Percentiles rank a stretch among this genome's conserved stretches.
phyloP scores from a whole-genome alignment of 106 monocot genomes.

The Dendrobium catenatum region DNA sequence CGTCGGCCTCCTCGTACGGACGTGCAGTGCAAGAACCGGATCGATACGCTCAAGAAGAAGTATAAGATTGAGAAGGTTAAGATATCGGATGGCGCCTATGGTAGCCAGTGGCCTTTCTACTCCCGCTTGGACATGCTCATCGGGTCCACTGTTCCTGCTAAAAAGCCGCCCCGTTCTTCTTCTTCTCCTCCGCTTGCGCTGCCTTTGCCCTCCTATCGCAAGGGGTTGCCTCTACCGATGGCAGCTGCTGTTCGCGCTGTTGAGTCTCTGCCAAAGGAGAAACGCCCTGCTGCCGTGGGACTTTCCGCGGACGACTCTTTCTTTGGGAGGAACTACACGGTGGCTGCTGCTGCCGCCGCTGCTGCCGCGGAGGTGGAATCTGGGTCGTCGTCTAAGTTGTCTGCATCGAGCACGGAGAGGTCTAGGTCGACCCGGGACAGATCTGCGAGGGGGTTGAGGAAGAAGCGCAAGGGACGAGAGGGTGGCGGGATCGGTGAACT shows the following conservation, averaged over 20 bases:
- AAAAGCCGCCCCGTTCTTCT: background rate
- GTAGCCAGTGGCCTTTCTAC: conserved; percentile 63
- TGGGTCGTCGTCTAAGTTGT: conserved; percentile 23
- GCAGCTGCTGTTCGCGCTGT: conserved; percentile 1
- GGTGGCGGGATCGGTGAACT: conserved; percentile 54
- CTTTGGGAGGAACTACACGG: conserved; percentile 16
- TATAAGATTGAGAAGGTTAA: conserved; percentile 68
- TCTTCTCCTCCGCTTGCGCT: background rate
- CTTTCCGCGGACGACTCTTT: conserved; percentile 7
- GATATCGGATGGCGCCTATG: conserved; percentile 18
- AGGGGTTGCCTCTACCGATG: conserved; percentile 5
- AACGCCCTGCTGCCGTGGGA: background rate
- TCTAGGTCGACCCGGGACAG: conserved; percentile 12
- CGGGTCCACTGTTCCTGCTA: conserved; percentile 21
- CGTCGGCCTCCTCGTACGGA: conserved; percentile 64
- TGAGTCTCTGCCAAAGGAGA: conserved; percentile 3
- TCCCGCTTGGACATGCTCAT: conserved; percentile 49
- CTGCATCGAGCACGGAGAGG: conserved; percentile 18
- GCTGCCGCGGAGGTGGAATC: conserved; percentile 29
- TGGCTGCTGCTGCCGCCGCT: conserved; percentile 28
- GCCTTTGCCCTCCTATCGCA: background rate
- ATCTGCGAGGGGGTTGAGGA: conserved; percentile 13
- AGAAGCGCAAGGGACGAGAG: conserved; percentile 14
- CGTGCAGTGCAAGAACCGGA: conserved; percentile 87
- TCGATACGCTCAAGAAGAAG: conserved; percentile 96